phyloP scores from a whole-genome alignment of 2,329 filamentous ascomycete species.

The Reticulascus tulasneorum region DNA sequence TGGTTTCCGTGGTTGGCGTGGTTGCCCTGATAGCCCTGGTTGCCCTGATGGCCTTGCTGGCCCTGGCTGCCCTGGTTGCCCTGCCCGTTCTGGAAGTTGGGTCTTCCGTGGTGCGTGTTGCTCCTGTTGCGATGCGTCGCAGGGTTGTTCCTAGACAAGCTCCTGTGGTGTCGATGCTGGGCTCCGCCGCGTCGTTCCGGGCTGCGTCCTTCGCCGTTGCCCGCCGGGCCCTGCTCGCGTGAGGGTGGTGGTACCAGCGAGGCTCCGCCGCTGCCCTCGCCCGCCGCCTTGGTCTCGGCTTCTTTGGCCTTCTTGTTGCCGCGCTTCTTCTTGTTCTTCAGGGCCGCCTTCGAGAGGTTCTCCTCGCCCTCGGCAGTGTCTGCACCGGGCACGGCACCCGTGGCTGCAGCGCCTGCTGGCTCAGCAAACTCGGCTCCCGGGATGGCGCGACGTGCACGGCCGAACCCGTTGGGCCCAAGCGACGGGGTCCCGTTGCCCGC shows the following conservation, averaged over 20 bases:
- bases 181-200: slow-evolving; percentile 58
- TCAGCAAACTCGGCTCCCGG: slow-evolving; percentile 79
- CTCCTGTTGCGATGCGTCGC: slow-evolving; percentile 45
- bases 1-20: slow-evolving; percentile 44
- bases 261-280: slow-evolving; percentile 41
- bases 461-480: slow-evolving; percentile 76
- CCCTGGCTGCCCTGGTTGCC: slow-evolving; percentile 21
- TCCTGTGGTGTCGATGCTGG: slow-evolving; percentile 39
- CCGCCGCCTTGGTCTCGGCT: slow-evolving; percentile 55
- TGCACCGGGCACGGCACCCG: slow-evolving; percentile 59
- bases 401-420: slow-evolving; percentile 62
- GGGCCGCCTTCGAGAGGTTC: slow-evolving; percentile 73
- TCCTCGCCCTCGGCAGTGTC: slow-evolving; percentile 65
- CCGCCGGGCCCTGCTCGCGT: slow-evolving; percentile 19
- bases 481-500: slow-evolving; percentile 72
- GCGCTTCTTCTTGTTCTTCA: slow-evolving; percentile 99
- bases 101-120: slow-evolving; percentile 44
- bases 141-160: slow-evolving; percentile 50
- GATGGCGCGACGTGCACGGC: slow-evolving; percentile 67
- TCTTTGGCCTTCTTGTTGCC: slow-evolving; percentile 87
- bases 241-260: slow-evolving; percentile 43
- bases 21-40: no score
- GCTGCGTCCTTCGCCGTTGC: slow-evolving; percentile 50
- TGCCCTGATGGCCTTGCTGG: slow-evolving; percentile 20
- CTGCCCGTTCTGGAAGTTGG: slow-evolving; percentile 23